Percentiles rank a stretch among this genome's conserved stretches.
Evolutionary conservation across 148 eudicot genomes (phyloP).

Genomic region (Camellia sinensis): DNA sequence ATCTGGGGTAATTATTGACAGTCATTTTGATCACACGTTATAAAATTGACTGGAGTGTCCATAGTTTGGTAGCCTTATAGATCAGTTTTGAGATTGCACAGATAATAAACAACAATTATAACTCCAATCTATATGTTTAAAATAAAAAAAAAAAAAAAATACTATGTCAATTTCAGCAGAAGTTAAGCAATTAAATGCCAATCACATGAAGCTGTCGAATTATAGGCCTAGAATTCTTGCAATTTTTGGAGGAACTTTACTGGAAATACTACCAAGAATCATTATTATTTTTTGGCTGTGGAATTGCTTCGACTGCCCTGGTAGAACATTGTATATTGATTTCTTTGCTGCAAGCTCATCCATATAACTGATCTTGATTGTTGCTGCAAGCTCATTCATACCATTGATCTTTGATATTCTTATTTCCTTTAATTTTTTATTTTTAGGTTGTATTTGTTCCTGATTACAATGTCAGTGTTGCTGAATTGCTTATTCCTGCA

Average conservation of each 20-base stretch:
- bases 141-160: background rate
- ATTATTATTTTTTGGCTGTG: background rate
- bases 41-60: background rate
- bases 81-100: background rate
- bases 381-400: constrained; percentile 3
- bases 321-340: background rate
- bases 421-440: constrained; percentile 15
- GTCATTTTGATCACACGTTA: background rate
- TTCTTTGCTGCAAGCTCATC: background rate
- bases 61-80: background rate
- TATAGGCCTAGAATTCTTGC: background rate
- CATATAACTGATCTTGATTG: background rate
- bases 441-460: constrained; percentile 89
- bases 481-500: constrained; percentile 89
- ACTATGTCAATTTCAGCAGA: background rate
- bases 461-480: constrained; percentile 96
- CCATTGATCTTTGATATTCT: constrained; percentile 14
- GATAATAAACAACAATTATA: background rate
- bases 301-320: background rate
- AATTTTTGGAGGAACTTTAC: constrained; percentile 1
- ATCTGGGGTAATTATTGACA: background rate
- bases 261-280: background rate
- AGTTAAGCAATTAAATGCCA: background rate
- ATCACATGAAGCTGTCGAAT: background rate
- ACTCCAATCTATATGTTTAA: background rate